Evolutionary conservation across 1,284 basidiomycete genomes (phyloP), one percentile per base, ranked within the genome.

Genomic region (Leccinum pachyderme): DNA sequence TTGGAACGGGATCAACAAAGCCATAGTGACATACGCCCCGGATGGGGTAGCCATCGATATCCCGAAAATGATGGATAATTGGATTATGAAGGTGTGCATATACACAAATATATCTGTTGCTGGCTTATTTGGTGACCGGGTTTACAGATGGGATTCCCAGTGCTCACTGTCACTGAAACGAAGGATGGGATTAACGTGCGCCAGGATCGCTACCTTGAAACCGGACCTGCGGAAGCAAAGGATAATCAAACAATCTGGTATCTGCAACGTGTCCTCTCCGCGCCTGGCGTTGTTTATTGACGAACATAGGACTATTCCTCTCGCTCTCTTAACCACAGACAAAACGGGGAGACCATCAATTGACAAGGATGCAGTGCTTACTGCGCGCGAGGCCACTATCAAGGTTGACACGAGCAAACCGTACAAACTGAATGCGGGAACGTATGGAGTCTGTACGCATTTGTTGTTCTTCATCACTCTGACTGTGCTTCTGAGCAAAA

Each of bases 221-320:
- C 87, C 3, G 95, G 94, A 4, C 83, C 82, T 59, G 85, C 85
- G 13, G 81, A 83, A 57, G 80, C 84, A 1, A 84, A 93, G 67
- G 91, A 98, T 62, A 95, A 98, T 68, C 80, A 93, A 73, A 97
- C 93, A 2, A 79, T 94, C 59, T 98, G 96, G 95, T 87, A 68
- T 52, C 72, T 56, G 8, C 33, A 5, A 35, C 4, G 9, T 53
- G 18, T 55, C 45, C 11, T 22, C 54, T 46, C 22, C 18, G 22
- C 35, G 9, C 18, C 2, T 41, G 6, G 37, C 9, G 39, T 41
- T 22, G 28, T 33, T 58, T n/a, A 31, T 51, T 32, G 45, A 49
- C 44, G 5, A 11, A 3, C 3, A 22, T 44, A 89, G 89, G 89
- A 83, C 83, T 44, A 75, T 98, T 39, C 96, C 96, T 11, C 77